Percentiles rank a stretch among this genome's conserved stretches.
Conservation (phyloP, 2,329 filamentous ascomycete genomes). For the Arthrobotrys sinensis region DNA sequence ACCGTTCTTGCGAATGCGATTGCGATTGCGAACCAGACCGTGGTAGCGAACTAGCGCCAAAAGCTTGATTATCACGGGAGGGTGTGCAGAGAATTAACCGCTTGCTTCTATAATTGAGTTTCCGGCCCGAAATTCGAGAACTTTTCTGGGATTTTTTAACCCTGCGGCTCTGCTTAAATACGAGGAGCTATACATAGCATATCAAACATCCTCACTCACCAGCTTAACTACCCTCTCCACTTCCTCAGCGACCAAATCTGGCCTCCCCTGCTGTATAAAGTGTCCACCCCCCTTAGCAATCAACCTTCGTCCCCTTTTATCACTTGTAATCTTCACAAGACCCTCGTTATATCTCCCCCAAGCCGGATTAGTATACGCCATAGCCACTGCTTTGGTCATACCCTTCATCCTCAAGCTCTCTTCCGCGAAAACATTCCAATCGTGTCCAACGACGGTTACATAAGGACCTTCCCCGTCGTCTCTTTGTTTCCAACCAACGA, state of each 20-base stretch:
- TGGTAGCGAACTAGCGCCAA: slow-evolving; percentile 19
- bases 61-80: slow-evolving; percentile 10
- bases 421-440: slow-evolving; percentile 71
- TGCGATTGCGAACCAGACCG: too few relatives aligned
- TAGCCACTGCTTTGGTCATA: slow-evolving; percentile 68
- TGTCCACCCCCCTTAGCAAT: slow-evolving; percentile 72
- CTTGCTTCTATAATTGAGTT: background rate
- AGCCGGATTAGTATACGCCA: slow-evolving; percentile 72
- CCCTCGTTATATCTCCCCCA: slow-evolving; percentile 74
- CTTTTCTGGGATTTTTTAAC: background rate
- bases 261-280: slow-evolving; percentile 73
- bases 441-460: slow-evolving; percentile 72
- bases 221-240: slow-evolving; percentile 19
- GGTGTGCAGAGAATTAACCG: background rate
- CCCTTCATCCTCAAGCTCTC: slow-evolving; percentile 67
- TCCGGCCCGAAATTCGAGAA: background rate
- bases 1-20: too few relatives aligned
- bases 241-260: slow-evolving; percentile 68
- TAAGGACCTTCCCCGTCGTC: slow-evolving; percentile 65
- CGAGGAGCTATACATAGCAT: background rate
- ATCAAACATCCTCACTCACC: background rate
- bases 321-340: slow-evolving; percentile 69
- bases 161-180: background rate
- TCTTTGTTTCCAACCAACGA: slow-evolving; percentile 65
- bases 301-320: slow-evolving; percentile 68